A percentile compares a stretch with the other conserved stretches of the same genome.
These are phyloP conservation scores for Hortaea werneckii DNA, from an alignment of 2,329 filamentous ascomycete species.

Conservation along the genomic window DNA sequence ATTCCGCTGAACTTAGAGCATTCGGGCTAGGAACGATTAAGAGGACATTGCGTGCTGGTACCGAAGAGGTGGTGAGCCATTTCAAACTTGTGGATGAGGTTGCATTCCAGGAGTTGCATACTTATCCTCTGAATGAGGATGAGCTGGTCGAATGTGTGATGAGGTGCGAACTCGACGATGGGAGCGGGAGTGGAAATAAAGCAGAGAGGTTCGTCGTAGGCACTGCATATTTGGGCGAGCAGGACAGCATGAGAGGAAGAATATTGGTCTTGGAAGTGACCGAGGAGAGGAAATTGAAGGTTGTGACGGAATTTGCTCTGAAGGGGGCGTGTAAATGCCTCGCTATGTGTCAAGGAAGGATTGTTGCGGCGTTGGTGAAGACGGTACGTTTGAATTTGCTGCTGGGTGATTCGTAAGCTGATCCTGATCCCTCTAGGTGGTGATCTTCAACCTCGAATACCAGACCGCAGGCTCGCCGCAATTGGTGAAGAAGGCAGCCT, in stretches of 20 bases:
- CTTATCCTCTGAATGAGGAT: constrained; percentile 51
- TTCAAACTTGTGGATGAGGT: constrained; percentile 88
- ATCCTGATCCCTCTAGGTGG: constrained; percentile 33
- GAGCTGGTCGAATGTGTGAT: constrained; percentile 83
- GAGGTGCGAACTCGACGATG: constrained; percentile 59
- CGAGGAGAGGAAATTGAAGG: constrained; percentile 59
- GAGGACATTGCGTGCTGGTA: constrained; percentile 57
- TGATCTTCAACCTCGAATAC: constrained; percentile 50
- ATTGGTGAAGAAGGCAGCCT: constrained; percentile 63
- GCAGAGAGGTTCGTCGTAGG: constrained; percentile 84
- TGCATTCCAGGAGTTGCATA: constrained; percentile 67
- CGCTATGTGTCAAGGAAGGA: constrained; percentile 61
- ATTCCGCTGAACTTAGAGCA: constrained; percentile 65
- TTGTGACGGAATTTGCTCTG: constrained; percentile 58
- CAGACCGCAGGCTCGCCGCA: constrained; percentile 40
- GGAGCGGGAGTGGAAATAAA: constrained; percentile 35
- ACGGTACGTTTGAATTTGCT: constrained; percentile 50
- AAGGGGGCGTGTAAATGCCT: constrained; percentile 75
- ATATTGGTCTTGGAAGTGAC: constrained; percentile 80
- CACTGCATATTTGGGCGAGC: constrained; percentile 64
- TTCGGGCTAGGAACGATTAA: constrained; percentile 84
- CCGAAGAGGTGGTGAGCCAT: constrained; percentile 67
- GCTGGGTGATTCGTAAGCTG: no score
- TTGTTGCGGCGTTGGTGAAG: constrained; percentile 83
- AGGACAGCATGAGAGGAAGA: constrained; percentile 53